Percentiles rank a stretch among this genome's conserved stretches.
These are phyloP conservation scores for Cytospora chrysosperma DNA, from an alignment of 2,329 filamentous ascomycete genomes.

Conservation along the genomic window DNA sequence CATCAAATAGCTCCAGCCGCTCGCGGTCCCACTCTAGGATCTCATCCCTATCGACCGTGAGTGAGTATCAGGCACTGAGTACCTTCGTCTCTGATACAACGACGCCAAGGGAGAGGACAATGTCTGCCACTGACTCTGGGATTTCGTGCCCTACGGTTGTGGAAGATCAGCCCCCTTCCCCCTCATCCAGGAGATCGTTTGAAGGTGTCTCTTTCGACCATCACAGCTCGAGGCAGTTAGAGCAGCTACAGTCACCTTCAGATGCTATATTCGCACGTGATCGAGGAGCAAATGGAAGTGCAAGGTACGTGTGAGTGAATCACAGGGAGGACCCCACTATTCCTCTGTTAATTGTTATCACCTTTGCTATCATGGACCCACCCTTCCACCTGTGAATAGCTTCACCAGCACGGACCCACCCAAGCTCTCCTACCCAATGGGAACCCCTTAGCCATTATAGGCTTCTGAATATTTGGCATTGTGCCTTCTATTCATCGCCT, in stretches of 20 bases:
- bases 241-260: constrained; percentile 20
- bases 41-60: constrained; percentile 53
- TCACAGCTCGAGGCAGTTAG: constrained; percentile 20
- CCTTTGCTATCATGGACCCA: background rate
- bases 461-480: constrained; percentile 3
- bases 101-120: constrained; percentile 38
- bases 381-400: constrained; percentile 4
- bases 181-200: constrained; percentile 25
- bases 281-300: constrained; percentile 6
- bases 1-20: constrained; percentile 40
- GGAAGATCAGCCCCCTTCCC: constrained; percentile 28
- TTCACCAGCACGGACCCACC: background rate
- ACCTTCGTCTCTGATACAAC: constrained; percentile 39
- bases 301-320: constrained; percentile 21
- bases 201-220: constrained; percentile 17
- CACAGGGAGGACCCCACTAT: background rate
- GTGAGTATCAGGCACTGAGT: constrained; percentile 39
- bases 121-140: constrained; percentile 28
- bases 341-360: background rate
- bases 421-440: background rate
- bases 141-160: constrained; percentile 24
- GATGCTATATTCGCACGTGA: constrained; percentile 19
- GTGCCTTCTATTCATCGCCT: background rate
- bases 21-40: constrained; percentile 51
- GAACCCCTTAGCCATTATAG: background rate